These are phyloP conservation scores for Marasmius tenuissimus DNA, from an alignment of 1,284 basidiomycete species.

Conservation along the genomic window DNA sequence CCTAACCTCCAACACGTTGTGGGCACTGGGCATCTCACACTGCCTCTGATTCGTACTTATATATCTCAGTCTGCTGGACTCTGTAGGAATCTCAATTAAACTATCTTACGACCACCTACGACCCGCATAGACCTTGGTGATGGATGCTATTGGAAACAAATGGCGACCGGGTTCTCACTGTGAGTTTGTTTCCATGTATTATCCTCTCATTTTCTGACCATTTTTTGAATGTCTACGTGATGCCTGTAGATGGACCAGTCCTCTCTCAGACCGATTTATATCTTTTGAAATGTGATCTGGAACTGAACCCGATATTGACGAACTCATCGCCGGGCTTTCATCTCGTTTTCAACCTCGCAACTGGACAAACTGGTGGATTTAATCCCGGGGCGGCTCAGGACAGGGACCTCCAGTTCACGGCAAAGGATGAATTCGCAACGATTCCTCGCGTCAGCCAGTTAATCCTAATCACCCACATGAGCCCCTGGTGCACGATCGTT, in stretches of 20 bases:
- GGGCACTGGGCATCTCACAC: too few relatives aligned
- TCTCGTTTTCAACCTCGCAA: conserved; percentile 69
- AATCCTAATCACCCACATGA: conserved; percentile 68
- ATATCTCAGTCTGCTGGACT: too few relatives aligned
- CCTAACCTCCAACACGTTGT: too few relatives aligned
- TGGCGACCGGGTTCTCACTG: background rate
- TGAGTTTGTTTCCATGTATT: background rate
- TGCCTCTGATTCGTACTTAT: too few relatives aligned
- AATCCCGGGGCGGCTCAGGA: conserved; percentile 52
- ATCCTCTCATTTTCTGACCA: background rate
- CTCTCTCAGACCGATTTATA: conserved; percentile 75
- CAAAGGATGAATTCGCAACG: conserved; percentile 77
- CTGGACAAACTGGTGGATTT: conserved; percentile 61
- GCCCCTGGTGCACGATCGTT: conserved; percentile 80
- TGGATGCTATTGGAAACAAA: background rate
- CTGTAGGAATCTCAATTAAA: too few relatives aligned
- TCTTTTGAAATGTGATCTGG: conserved; percentile 63
- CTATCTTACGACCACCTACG: too few relatives aligned
- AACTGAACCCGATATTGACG: conserved; percentile 69
- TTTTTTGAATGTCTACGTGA: background rate
- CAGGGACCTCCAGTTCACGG: conserved; percentile 60
- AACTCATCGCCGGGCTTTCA: conserved; percentile 51
- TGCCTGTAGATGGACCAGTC: conserved; percentile 68
- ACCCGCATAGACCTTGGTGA: background rate
- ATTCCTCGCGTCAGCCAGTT: conserved; percentile 74